phyloP scores from a whole-genome alignment of 2,329 filamentous ascomycete genomes.

The Stemphylium lycopersici region DNA sequence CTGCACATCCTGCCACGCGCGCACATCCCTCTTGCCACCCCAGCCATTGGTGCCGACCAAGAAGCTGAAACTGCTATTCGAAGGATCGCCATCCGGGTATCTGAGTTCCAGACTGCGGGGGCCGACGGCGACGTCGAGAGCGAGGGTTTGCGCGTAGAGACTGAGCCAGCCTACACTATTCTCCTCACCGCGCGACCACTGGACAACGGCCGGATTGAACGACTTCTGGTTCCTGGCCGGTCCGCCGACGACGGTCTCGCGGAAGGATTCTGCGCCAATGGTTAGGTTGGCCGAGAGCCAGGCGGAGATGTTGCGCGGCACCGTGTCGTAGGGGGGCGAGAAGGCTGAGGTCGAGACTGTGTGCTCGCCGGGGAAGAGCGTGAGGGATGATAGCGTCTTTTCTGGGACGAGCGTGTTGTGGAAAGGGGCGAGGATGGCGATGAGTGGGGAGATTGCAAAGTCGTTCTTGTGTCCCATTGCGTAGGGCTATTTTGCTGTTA shows the following conservation, averaged over 20 bases:
- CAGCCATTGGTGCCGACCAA: constrained; percentile 56
- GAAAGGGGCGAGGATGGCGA: constrained; percentile 60
- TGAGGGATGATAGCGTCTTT: constrained; percentile 48
- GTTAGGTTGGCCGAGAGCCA: constrained; percentile 64
- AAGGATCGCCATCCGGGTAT: constrained; percentile 60
- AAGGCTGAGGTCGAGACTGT: constrained; percentile 60
- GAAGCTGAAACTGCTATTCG: constrained; percentile 57
- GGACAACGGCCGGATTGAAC: constrained; percentile 66
- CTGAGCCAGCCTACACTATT: constrained; percentile 39
- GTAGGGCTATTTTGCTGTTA: constrained; percentile 47
- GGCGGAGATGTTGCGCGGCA: constrained; percentile 63
- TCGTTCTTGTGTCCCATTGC: constrained; percentile 66
- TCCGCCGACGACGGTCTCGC: constrained; percentile 63
- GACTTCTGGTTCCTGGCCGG: constrained; percentile 57
- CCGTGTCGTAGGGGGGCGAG: constrained; percentile 64
- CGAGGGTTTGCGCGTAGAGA: constrained; percentile 35
- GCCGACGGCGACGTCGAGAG: constrained; percentile 28
- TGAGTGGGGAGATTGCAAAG: constrained; percentile 63
- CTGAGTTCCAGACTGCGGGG: constrained; percentile 54
- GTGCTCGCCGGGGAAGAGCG: constrained; percentile 60
- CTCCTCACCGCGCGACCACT: constrained; percentile 56
- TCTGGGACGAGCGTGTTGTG: constrained; percentile 57
- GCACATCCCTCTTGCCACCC: constrained; percentile 52
- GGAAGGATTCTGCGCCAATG: constrained; percentile 66
- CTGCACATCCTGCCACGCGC: constrained; percentile 56